These are phyloP conservation scores for Aspergillus panamensis DNA, from an alignment of 495 filamentous ascomycete genomes.

Conservation along the genomic window DNA sequence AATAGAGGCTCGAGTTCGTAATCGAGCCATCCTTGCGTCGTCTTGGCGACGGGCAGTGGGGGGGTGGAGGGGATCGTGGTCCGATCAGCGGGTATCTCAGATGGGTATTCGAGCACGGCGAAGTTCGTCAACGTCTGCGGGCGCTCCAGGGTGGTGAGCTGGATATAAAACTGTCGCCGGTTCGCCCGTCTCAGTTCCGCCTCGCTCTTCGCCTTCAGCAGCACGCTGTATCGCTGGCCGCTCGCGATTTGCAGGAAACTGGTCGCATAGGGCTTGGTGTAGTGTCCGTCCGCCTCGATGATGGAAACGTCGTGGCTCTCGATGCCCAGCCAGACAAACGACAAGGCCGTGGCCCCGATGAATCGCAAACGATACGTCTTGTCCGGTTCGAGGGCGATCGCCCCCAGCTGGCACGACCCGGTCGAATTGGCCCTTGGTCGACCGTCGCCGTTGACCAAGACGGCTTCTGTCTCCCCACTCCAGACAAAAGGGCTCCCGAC, in stretches of 20 bases:
- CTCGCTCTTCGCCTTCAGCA: slow-evolving; percentile 44
- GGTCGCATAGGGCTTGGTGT: slow-evolving; percentile 47
- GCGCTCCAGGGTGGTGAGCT: slow-evolving; percentile 50
- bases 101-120: slow-evolving; percentile 50
- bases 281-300: slow-evolving; percentile 55
- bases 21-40: slow-evolving; percentile 47
- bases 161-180: slow-evolving; percentile 49
- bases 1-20: slow-evolving; percentile 48
- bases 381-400: slow-evolving; percentile 52
- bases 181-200: slow-evolving; percentile 21
- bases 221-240: slow-evolving; percentile 55
- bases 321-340: slow-evolving; percentile 46
- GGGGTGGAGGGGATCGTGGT: slow-evolving; percentile 22
- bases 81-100: slow-evolving; percentile 15
- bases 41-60: slow-evolving; percentile 38
- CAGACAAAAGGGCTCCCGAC: slow-evolving; percentile 1
- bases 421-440: slow-evolving; percentile 31
- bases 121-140: slow-evolving; percentile 45
- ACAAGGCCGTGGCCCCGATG: slow-evolving; percentile 52
- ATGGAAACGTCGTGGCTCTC: slow-evolving; percentile 50
- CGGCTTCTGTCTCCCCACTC: slow-evolving; percentile 38
- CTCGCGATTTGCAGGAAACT: slow-evolving; percentile 50
- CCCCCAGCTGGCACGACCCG: slow-evolving; percentile 41
- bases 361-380: slow-evolving; percentile 57
- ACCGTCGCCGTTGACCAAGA: slow-evolving; percentile 47